A percentile compares a stretch with the other conserved stretches of the same genome.
Conservation (phyloP, 495 filamentous ascomycete species). For the Delitschia confertaspora region DNA sequence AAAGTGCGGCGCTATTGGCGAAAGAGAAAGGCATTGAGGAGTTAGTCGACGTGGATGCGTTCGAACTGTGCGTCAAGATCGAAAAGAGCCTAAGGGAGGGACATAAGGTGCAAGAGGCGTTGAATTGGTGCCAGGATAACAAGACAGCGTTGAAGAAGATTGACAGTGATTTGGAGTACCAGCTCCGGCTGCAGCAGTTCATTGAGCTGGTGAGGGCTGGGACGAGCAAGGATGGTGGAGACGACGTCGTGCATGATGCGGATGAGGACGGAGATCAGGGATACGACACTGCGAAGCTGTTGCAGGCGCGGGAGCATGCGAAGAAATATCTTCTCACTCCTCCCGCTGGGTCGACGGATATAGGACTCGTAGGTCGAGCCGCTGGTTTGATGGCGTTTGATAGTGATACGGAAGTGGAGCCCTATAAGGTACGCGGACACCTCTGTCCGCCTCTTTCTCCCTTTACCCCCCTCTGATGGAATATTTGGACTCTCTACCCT, state of each 20-base stretch:
- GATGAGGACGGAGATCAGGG: not conserved
- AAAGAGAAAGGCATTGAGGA: conserved; percentile 62
- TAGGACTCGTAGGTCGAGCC: conserved; percentile 55
- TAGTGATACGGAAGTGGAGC: conserved; percentile 47
- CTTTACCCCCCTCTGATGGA: not conserved
- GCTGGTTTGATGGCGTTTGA: conserved; percentile 70
- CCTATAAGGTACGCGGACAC: conserved; percentile 57
- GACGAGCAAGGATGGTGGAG: conserved; percentile 5
- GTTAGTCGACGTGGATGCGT: conserved; percentile 82
- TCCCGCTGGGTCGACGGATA: conserved; percentile 54
- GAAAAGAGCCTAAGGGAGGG: conserved; percentile 58
- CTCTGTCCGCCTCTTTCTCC: not conserved
- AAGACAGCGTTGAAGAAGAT: conserved; percentile 78
- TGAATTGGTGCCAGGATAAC: conserved; percentile 88
- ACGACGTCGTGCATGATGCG: not conserved
- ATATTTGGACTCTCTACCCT: not conserved
- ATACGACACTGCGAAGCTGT: conserved; percentile 44
- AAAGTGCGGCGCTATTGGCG: conserved; percentile 67
- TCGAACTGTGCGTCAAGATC: conserved; percentile 71
- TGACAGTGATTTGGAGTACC: conserved; percentile 84
- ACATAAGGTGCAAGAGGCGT: conserved; percentile 60
- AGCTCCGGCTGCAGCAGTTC: conserved; percentile 90
- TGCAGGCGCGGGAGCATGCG: conserved; percentile 73
- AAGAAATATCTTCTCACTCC: conserved; percentile 74
- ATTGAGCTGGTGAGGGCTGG: conserved; percentile 68